A percentile compares a stretch with the other conserved stretches of the same genome.
Conservation (phyloP, 2,329 filamentous ascomycete genomes). For the Xylariaceae sp. region DNA sequence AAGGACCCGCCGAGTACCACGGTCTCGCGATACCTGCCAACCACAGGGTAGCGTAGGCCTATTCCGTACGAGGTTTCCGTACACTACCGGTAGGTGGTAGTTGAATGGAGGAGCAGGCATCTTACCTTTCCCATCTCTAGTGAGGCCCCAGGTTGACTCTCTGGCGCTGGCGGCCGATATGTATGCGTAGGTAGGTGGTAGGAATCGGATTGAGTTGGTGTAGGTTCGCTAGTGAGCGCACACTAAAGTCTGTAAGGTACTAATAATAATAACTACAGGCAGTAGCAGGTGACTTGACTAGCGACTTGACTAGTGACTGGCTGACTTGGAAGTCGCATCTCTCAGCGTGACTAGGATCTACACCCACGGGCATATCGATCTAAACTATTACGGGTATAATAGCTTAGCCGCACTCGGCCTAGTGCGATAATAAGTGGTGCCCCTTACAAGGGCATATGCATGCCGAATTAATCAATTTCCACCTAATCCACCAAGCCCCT, state of each 20-base stretch:
- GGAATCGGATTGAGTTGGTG: too few relatives aligned
- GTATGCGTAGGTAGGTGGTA: not conserved
- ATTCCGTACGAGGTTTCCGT: too few relatives aligned
- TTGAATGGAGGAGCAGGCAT: not conserved
- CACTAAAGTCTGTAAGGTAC: not conserved
- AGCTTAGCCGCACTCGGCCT: not conserved
- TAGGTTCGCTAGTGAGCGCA: too few relatives aligned
- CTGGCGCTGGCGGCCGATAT: too few relatives aligned
- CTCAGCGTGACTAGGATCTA: not conserved
- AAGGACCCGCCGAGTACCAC: too few relatives aligned
- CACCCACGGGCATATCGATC: not conserved
- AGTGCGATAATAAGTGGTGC: not conserved
- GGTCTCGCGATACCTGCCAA: too few relatives aligned
- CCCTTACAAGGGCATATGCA: slow-evolving; percentile 5
- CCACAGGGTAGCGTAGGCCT: too few relatives aligned
- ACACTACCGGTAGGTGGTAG: too few relatives aligned
- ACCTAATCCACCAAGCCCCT: slow-evolving; percentile 7
- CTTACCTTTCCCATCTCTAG: not conserved
- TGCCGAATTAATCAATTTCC: slow-evolving; percentile 10
- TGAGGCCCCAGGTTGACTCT: too few relatives aligned
- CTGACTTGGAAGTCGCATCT: not conserved
- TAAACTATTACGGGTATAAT: not conserved
- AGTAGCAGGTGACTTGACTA: not conserved
- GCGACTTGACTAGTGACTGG: not conserved
- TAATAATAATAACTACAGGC: not conserved